Evolutionary conservation across 768 basidiomycete species (phyloP), one percentile per base, ranked within the genome.

Genomic region (Mycena albidolilacea): DNA sequence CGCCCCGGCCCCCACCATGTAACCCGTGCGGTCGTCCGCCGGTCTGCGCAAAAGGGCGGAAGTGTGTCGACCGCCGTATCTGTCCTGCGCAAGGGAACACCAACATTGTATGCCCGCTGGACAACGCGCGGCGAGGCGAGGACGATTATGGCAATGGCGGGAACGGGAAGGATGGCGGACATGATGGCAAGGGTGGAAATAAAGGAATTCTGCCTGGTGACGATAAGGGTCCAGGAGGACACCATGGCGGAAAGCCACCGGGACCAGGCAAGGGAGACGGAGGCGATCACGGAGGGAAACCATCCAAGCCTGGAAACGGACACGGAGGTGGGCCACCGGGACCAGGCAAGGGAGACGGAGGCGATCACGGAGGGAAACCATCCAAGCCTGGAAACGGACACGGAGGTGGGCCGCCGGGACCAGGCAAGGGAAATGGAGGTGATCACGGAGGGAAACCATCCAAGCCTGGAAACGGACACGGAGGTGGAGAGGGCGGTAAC

Each of bases 51-150:
- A 67, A 58, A 15, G 58, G 67, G 4, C 48, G 67, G n/a, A 11
- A 39, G 37, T 68, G 58, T 41, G 38, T 68, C 38, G 67, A 68
- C 15, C 57, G 67, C 19, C 67, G 58, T 7, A 41, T 60, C 12
- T 68, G 67, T 41, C 7, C n/a, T n/a, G 66, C 44, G 15, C 30
- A 67, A 35, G 57, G 57, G 8, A 17, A 67, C 19, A 17, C 30
- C 19, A 43, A 67, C 14, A 48, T 60, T 19, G 9, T 23, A 14
- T 60, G 58, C 48, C 58, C 46, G 1, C 9, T n/a, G 44, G 19
- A 35, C 30, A 14, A 35, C 14, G 55, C 50, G 7, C 55, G 57
- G 7, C 37, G 57, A 11, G 65, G 41, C 3, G 65, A 41, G 2
- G 65, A 37, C 43, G n/a, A 46, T 7, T 3, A 59, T 17, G 57